Evolutionary conservation across 2,329 filamentous ascomycete species (phyloP).

Genomic region (Aspergillus ibericus): DNA sequence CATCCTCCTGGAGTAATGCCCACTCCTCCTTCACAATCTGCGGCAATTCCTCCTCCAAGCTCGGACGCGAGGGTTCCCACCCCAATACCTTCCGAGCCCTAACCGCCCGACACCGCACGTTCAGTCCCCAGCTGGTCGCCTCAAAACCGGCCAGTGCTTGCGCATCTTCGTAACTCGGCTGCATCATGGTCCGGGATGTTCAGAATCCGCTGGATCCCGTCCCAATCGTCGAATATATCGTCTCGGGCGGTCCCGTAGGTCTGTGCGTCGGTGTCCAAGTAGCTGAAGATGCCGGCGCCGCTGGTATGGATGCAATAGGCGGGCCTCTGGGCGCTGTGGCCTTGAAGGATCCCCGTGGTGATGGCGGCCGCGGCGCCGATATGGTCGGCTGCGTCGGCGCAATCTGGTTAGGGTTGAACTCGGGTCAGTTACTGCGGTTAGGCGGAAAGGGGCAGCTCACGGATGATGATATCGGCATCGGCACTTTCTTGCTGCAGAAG

Average conservation of each 20-base stretch:
- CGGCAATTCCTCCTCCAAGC: conserved; percentile 1
- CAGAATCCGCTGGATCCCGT: conserved; percentile 8
- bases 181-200: conserved; percentile 13
- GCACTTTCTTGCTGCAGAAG: conserved; percentile 9
- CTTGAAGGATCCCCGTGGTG: conserved; percentile 4
- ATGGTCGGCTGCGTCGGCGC: conserved; percentile 14
- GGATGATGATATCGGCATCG: conserved; percentile 15
- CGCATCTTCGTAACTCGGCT: conserved; percentile 1
- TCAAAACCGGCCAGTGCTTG: conserved; percentile 9
- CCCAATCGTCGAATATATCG: conserved; percentile 9
- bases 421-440: no score
- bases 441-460: not conserved
- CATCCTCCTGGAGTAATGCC: no score
- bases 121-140: conserved; percentile 15
- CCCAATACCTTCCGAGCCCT: conserved; percentile 4
- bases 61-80: not conserved
- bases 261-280: conserved; percentile 8
- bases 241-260: conserved; percentile 6
- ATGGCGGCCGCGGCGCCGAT: conserved; percentile 9
- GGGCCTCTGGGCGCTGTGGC: conserved; percentile 8
- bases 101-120: conserved; percentile 8
- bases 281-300: conserved; percentile 14
- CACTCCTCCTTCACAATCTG: conserved; percentile 1
- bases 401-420: not conserved
- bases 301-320: conserved; percentile 16